Conservation (phyloP, 768 basidiomycete genomes). For the Termitomyces bulborhizus region DNA sequence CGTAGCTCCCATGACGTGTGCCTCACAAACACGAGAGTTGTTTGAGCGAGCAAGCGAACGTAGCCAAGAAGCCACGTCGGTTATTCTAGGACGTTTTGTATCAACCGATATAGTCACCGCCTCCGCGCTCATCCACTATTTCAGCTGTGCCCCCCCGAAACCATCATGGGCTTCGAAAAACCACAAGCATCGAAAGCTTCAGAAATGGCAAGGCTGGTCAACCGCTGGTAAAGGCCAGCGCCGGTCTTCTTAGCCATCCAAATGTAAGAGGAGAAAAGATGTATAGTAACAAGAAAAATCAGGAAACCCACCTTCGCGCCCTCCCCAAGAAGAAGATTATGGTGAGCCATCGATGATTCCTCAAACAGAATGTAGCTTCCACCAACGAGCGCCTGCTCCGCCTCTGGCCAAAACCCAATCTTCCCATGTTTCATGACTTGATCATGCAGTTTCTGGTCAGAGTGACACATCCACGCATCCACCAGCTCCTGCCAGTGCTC, state of each 20-base stretch:
- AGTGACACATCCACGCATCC: conserved; percentile 98
- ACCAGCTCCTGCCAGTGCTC: conserved; percentile 98
- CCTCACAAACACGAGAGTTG: conserved; percentile 80
- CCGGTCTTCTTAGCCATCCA: conserved; percentile 92
- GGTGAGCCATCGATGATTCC: conserved; percentile 43
- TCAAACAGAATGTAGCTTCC: conserved; percentile 86
- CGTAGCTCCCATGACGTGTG: conserved; percentile 82
- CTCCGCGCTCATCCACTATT: conserved; percentile 17
- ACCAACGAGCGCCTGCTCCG: conserved; percentile 75
- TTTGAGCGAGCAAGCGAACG: conserved; percentile 55
- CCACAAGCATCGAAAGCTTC: conserved; percentile 12
- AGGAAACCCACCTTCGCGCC: conserved; percentile 49
- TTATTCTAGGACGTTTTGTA: conserved; percentile 90
- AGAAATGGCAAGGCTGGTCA: conserved; percentile 22
- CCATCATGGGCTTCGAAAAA: conserved; percentile 53
- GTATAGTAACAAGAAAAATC: conserved; percentile 2
- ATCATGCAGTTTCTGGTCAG: conserved; percentile 78
- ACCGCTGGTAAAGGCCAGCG: conserved; percentile 73
- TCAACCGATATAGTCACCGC: conserved; percentile 64
- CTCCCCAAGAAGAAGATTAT: conserved; percentile 43
- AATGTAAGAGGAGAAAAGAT: conserved; percentile 5
- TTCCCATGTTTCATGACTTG: conserved; percentile 51
- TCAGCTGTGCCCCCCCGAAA: conserved; percentile 31
- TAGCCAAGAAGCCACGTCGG: conserved; percentile 10
- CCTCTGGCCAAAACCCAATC: conserved; percentile 75